Evolutionary conservation across 202 grass and related monocot species (phyloP), one percentile per base, ranked within the genome.

Genomic region (Bolboschoenoplectus hybrid): DNA sequence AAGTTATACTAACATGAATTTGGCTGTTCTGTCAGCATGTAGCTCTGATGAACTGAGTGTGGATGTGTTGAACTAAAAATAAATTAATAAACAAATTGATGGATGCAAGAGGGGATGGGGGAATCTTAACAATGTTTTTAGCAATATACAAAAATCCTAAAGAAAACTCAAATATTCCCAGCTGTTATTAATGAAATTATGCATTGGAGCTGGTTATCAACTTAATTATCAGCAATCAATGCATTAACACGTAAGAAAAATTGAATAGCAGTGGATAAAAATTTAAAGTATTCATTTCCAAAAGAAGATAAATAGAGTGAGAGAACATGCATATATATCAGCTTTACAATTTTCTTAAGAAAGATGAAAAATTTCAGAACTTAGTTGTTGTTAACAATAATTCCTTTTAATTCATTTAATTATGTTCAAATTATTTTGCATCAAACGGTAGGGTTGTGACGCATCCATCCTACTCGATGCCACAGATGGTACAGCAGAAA

Each of bases 381-480:
- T 39, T 67, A 36, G 36, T 43, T 69, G 66, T 44, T 17, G 8
- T 43, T 69, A 44, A 13, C 13, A 70, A 69, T n/a, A 70, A 16
- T n/a, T 41, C 36, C 1, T 14, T 56, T 50, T n/a, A 83, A 3
- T 68, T 83, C 12, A 8, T 0, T 19, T 10, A 38, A 49, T 67
- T 83, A 36, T 67, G 7, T 58, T 51, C 32, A 66, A 36, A 34
- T 16, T 55, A 38, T 40, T 9, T 40, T 58, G 5, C 13, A n/a
- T 39, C 7, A 79, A 17, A 57, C 4, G 74, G 52, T 36, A 97
- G 96, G 96, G 96, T 20, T 98, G 96, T 70, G 96, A 98, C 84
- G 96, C 85, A 19, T 98, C 96, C 2, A 91, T 98, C 4, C 92
- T 98, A 1, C 66, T 98, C 2, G 89, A 98, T 91, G 87, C 93